Conservation (phyloP, 164 flowering plant species). For the Macadamia integrifolia region DNA sequence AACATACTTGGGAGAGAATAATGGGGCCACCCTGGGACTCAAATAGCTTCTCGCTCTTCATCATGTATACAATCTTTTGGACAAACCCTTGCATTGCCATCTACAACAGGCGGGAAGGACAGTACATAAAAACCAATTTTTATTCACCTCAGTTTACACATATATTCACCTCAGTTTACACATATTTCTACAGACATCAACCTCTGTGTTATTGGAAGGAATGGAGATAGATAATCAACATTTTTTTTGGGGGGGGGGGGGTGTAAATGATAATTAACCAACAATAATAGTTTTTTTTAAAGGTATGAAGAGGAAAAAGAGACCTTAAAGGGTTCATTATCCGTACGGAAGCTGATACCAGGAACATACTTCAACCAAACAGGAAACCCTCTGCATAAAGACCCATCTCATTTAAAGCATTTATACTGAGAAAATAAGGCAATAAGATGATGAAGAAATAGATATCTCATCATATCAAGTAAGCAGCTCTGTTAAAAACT, state of each 20-base stretch:
- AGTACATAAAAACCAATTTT: not conserved
- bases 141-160: too few relatives aligned
- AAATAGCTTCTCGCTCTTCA: conserved; percentile 66
- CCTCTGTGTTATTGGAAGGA: not conserved
- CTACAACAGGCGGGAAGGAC: conserved; percentile 29
- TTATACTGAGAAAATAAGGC: too few relatives aligned
- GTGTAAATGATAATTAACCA: too few relatives aligned
- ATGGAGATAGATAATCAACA: not conserved
- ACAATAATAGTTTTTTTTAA: too few relatives aligned
- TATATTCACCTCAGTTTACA: too few relatives aligned
- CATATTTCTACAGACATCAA: too few relatives aligned
- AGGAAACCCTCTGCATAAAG: conserved; percentile 66
- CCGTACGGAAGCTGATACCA: conserved; percentile 89
- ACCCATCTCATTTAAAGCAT: not conserved
- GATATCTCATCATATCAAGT: not conserved
- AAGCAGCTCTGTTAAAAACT: not conserved
- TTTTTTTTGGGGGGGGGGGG: too few relatives aligned
- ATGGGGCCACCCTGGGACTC: conserved; percentile 91
- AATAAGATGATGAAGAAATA: too few relatives aligned
- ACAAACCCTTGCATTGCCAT: conserved; percentile 76
- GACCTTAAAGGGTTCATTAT: conserved; percentile 93
- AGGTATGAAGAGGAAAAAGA: not conserved
- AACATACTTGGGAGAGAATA: conserved; percentile 67
- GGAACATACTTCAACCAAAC: conserved; percentile 90
- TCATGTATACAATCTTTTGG: conserved; percentile 59